Conservation (phyloP, 2,329 filamentous ascomycete genomes). For the Penicillium sp. region DNA sequence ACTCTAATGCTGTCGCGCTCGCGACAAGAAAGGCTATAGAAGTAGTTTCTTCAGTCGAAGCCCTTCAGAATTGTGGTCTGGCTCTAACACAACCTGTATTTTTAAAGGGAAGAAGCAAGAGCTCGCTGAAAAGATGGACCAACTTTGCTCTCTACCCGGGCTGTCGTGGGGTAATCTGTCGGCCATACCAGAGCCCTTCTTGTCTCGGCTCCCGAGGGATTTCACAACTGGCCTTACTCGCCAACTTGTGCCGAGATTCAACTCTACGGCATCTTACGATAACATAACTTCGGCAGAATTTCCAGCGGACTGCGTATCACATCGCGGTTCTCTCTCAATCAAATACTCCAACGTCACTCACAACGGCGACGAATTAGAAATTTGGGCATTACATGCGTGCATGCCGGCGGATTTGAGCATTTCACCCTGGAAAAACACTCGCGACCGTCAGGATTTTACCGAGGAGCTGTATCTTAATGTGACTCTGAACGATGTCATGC, state of each 20-base stretch:
- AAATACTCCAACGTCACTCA: neutral
- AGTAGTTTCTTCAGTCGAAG: neutral
- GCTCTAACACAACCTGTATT: neutral
- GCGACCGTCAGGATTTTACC: too few relatives aligned
- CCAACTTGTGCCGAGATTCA: neutral
- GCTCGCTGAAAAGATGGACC: too few relatives aligned
- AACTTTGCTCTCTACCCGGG: neutral
- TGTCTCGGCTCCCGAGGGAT: neutral
- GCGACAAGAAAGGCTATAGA: neutral
- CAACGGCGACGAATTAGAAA: neutral
- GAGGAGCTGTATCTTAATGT: neutral
- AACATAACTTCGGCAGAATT: neutral
- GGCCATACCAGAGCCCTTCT: neutral
- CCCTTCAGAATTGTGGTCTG: neutral
- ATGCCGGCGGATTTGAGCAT: neutral
- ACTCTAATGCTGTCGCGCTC: neutral
- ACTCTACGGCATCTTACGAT: neutral
- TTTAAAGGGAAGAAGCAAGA: too few relatives aligned
- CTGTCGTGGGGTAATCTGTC: neutral
- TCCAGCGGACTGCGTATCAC: neutral
- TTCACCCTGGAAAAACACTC: too few relatives aligned
- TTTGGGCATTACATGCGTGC: neutral
- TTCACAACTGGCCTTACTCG: neutral
- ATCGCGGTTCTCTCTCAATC: neutral
- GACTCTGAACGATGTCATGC: neutral